Evolutionary conservation across 177 flowering plant species (phyloP), one percentile per base, ranked within the genome.

Genomic region (Vitis hybrid): DNA sequence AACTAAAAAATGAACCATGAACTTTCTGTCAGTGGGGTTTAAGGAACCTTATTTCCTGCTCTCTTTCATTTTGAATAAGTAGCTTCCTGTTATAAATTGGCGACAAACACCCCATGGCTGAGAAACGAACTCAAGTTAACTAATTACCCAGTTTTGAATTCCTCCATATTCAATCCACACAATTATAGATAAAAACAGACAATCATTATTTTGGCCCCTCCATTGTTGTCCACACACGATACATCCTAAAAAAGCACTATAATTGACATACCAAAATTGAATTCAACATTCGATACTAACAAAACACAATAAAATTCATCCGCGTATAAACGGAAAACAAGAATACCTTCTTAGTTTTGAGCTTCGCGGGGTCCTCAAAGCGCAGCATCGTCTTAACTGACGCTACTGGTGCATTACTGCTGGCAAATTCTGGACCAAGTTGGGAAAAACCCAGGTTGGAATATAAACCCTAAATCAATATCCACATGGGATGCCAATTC

Each of bases 301-400:
- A 39, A 39, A 39, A 39, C 45, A 4, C 45, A 7, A 39, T 5
- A 39, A 7, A 39, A 39, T 39, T 39, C 7, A 39, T 39, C 45
- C 45, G 45, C 1, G 45, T 5, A 39, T 39, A 67, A 57, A 15
- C 6, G 60, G 65, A 53, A 63, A 16, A 21, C 12, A 26, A 50
- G 58, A n/a, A 3, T 62, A 87, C 90, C 81, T 70, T 82, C 72
- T 76, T 83, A 26, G 90, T 83, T 71, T 70, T 81, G 60, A 82
- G 83, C 69, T 81, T 83, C 13, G 80, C 76, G 2, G 78, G 82
- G 57, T 82, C 80, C 2, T 56, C 29, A 60, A 74, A 82, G n/a
- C 64, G 83, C 70, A 85, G 77, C 88, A 87, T 76, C 88, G 69
- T 81, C 71, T 26, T 76, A 14, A 39, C 45, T 39, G 5, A 39